A percentile compares a stretch with the other conserved stretches of the same genome.
phyloP scores from a whole-genome alignment of 2,329 filamentous ascomycete species.

The Fusarium torreyae region DNA sequence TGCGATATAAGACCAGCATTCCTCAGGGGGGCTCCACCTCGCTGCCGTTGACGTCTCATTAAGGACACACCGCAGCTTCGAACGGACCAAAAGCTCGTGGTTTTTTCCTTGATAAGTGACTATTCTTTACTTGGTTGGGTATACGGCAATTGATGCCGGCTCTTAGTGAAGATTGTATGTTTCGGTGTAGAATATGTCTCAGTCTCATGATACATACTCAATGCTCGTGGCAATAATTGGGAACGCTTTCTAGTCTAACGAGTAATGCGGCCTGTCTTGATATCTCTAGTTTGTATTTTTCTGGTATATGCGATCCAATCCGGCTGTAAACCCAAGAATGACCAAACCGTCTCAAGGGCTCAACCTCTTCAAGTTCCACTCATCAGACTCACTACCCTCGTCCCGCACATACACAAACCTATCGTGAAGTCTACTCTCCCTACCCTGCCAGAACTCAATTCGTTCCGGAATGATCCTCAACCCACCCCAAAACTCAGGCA shows the following conservation, averaged over 20 bases:
- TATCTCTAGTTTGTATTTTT: too few species aligned
- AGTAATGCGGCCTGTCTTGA: too few species aligned
- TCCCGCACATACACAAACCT: slow-evolving; percentile 86
- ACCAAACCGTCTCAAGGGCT: slow-evolving; percentile 66
- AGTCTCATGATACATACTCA: too few species aligned
- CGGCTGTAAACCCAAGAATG: not conserved
- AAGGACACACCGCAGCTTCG: slow-evolving; percentile 11
- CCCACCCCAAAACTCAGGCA: slow-evolving; percentile 96
- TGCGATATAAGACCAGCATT: slow-evolving; percentile 25
- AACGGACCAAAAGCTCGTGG: slow-evolving; percentile 8
- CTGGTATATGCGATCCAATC: too few species aligned
- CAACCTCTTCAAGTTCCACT: slow-evolving; percentile 80
- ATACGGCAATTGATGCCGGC: slow-evolving; percentile 12
- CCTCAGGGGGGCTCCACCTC: slow-evolving; percentile 18
- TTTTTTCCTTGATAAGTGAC: not conserved
- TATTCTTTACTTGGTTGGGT: not conserved
- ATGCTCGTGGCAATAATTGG: too few species aligned
- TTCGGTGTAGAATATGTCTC: not conserved
- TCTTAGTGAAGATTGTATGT: not conserved
- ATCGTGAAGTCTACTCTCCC: slow-evolving; percentile 91
- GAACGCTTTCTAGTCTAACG: not conserved
- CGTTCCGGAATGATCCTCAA: slow-evolving; percentile 86
- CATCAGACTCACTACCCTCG: slow-evolving; percentile 56
- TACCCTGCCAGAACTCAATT: slow-evolving; percentile 97
- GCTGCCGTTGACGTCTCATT: slow-evolving; percentile 10